Evolutionary conservation across 2,329 filamentous ascomycete species (phyloP).

Genomic region (Colletotrichum horii): DNA sequence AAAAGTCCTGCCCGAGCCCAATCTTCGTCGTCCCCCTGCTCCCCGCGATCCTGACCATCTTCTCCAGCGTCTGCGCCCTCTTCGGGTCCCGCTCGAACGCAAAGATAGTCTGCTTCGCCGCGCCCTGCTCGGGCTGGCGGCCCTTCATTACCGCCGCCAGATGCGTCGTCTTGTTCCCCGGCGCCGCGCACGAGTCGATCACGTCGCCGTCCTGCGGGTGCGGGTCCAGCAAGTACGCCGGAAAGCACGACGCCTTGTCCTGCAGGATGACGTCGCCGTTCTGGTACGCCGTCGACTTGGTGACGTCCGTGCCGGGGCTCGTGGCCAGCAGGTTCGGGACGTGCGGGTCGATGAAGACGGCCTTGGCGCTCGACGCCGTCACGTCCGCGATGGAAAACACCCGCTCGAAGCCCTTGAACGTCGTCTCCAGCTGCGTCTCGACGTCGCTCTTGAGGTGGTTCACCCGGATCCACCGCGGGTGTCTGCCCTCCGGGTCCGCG

Average conservation of each 20-base stretch:
- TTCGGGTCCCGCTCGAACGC: conserved; percentile 80
- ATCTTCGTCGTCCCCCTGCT: conserved; percentile 71
- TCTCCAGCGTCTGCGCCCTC: conserved; percentile 77
- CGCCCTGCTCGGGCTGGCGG: conserved; percentile 41
- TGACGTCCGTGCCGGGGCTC: conserved; percentile 73
- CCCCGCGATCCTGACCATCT: conserved; percentile 83
- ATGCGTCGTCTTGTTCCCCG: conserved; percentile 97
- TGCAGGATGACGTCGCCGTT: conserved; percentile 85
- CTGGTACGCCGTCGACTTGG: conserved; percentile 74
- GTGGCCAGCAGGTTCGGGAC: conserved; percentile 86
- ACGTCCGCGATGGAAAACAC: conserved; percentile 64
- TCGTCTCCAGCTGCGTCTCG: conserved; percentile 73
- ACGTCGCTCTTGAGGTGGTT: conserved; percentile 79
- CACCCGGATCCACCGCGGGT: conserved; percentile 91
- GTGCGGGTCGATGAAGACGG: conserved; percentile 77
- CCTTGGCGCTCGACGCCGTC: conserved; percentile 49
- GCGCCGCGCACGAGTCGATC: conserved; percentile 93
- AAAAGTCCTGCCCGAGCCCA: conserved; percentile 79
- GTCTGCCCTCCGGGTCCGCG: conserved; percentile 56
- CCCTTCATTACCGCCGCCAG: conserved; percentile 74
- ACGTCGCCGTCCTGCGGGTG: conserved; percentile 72
- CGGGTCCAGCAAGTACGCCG: conserved; percentile 83
- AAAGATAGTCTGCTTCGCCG: conserved; percentile 59
- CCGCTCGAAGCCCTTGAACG: conserved; percentile 69
- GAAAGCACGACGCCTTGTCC: conserved; percentile 97